Conservation (phyloP, 805 yeast genomes). For the Torulaspora maleeae region DNA sequence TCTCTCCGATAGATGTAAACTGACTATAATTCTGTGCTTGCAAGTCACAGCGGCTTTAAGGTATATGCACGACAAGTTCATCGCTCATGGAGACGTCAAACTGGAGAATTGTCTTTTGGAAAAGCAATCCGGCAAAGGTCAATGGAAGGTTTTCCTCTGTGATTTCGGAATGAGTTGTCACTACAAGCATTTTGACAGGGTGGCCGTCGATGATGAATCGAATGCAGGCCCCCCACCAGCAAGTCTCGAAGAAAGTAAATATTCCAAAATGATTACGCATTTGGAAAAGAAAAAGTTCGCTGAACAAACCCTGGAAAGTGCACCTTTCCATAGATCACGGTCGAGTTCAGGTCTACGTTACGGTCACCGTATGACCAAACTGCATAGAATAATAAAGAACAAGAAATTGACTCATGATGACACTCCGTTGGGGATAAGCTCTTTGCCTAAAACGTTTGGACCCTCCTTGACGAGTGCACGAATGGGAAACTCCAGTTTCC, state of each 20-base stretch:
- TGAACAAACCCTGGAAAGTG: slow-evolving; percentile 28
- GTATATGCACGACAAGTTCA: slow-evolving; percentile 54
- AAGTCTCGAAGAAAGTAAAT: neutral
- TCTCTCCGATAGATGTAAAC: slow-evolving; percentile 35
- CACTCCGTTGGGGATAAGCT: slow-evolving; percentile 29
- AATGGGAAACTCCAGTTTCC: slow-evolving; percentile 12
- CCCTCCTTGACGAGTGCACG: slow-evolving; percentile 27
- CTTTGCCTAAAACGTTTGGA: slow-evolving; percentile 29
- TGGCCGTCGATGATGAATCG: neutral
- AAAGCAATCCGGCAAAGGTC: slow-evolving; percentile 27
- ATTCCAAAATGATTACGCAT: slow-evolving; percentile 14
- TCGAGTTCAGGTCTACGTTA: slow-evolving; percentile 24
- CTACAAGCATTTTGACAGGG: slow-evolving; percentile 7
- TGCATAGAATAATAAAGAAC: slow-evolving; percentile 27
- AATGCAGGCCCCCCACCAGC: neutral
- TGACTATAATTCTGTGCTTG: slow-evolving; percentile 38
- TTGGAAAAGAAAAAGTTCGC: slow-evolving; percentile 7
- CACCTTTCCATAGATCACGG: slow-evolving; percentile 31
- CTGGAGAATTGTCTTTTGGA: slow-evolving; percentile 73
- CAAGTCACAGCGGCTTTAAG: slow-evolving; percentile 57
- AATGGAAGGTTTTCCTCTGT: slow-evolving; percentile 52
- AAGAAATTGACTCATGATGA: slow-evolving; percentile 35
- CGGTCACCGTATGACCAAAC: slow-evolving; percentile 7
- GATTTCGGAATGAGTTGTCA: slow-evolving; percentile 81
- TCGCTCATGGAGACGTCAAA: slow-evolving; percentile 81